Percentiles rank a stretch among this genome's conserved stretches.
These are phyloP conservation scores for Candida tetrigidarum DNA, from an alignment of 1,139 yeast genomes.

Conservation along the genomic window DNA sequence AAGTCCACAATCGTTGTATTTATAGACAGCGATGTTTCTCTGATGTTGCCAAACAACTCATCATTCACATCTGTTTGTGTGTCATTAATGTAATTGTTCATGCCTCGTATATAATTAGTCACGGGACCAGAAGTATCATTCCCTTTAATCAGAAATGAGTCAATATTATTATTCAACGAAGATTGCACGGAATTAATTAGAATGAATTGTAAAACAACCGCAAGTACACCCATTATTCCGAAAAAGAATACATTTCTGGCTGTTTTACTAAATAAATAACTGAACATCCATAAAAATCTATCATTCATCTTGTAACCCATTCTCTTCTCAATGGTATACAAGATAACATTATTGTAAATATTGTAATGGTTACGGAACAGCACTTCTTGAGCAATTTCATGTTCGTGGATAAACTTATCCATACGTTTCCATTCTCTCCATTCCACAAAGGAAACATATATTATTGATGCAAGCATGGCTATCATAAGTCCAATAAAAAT, in stretches of 20 bases:
- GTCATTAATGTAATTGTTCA: conserved; percentile 27
- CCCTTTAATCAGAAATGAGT: background rate
- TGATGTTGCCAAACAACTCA: conserved; percentile 69
- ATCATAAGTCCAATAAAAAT: conserved; percentile 14
- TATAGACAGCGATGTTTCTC: conserved; percentile 47
- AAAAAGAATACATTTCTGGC: conserved; percentile 49
- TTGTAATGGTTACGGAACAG: conserved; percentile 16
- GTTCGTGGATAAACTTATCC: conserved; percentile 14
- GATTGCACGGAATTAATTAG: conserved; percentile 27
- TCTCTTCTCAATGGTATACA: conserved; percentile 15
- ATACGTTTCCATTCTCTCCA: conserved; percentile 15
- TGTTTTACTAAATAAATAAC: conserved; percentile 52
- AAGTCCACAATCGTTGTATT: conserved; percentile 55
- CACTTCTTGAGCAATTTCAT: conserved; percentile 4
- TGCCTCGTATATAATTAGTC: conserved; percentile 21
- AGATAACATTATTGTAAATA: conserved; percentile 14
- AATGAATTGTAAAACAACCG: conserved; percentile 51
- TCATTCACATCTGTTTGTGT: conserved; percentile 55
- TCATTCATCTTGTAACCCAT: conserved; percentile 11
- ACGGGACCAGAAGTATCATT: background rate
- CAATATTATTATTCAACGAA: conserved; percentile 7
- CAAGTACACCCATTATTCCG: conserved; percentile 51
- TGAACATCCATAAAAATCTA: conserved; percentile 46
- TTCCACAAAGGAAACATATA: conserved; percentile 14
- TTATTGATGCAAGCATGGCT: conserved; percentile 11